Evolutionary conservation across 1,139 yeast species (phyloP).

Genomic region (Taphrina deformans): DNA sequence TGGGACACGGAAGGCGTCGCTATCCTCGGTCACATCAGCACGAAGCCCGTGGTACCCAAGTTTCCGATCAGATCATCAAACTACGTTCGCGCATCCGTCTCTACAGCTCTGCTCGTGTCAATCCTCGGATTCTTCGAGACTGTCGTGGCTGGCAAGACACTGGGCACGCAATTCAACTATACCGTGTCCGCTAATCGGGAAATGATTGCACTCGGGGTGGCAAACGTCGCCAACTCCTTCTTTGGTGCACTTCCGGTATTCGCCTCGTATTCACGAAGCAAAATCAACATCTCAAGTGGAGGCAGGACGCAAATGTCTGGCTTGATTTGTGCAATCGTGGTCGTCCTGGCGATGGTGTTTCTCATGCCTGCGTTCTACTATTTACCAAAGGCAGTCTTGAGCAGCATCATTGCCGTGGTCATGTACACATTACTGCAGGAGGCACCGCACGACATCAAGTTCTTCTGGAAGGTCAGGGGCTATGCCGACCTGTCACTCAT

Average conservation of each 20-base stretch:
- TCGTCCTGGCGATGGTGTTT: conserved; percentile 64
- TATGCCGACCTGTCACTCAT: conserved; percentile 76
- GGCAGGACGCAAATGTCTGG: conserved; percentile 86
- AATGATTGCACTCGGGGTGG: conserved; percentile 64
- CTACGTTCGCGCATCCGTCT: conserved; percentile 47
- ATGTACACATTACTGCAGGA: conserved; percentile 81
- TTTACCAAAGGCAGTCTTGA: conserved; percentile 77
- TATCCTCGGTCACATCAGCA: conserved; percentile 66
- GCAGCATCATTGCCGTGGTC: conserved; percentile 77
- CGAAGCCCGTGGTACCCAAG: conserved; percentile 48
- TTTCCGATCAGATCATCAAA: conserved; percentile 52
- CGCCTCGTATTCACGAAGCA: conserved; percentile 95
- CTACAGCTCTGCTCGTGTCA: conserved; percentile 65
- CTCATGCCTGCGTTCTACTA: conserved; percentile 66
- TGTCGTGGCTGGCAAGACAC: conserved; percentile 82
- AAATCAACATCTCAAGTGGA: conserved; percentile 79
- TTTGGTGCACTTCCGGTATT: conserved; percentile 88
- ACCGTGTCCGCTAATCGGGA: conserved; percentile 54
- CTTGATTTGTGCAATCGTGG: conserved; percentile 70
- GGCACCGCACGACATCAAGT: conserved; percentile 74
- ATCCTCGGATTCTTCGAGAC: conserved; percentile 91
- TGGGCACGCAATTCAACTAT: conserved; percentile 45
- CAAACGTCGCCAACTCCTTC: conserved; percentile 64
- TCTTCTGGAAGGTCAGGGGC: conserved; percentile 74
- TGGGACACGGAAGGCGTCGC: conserved; percentile 63